Evolutionary conservation across 495 filamentous ascomycete genomes (phyloP), one percentile per base, ranked within the genome.

Genomic region (Penicillium subrubescens): DNA sequence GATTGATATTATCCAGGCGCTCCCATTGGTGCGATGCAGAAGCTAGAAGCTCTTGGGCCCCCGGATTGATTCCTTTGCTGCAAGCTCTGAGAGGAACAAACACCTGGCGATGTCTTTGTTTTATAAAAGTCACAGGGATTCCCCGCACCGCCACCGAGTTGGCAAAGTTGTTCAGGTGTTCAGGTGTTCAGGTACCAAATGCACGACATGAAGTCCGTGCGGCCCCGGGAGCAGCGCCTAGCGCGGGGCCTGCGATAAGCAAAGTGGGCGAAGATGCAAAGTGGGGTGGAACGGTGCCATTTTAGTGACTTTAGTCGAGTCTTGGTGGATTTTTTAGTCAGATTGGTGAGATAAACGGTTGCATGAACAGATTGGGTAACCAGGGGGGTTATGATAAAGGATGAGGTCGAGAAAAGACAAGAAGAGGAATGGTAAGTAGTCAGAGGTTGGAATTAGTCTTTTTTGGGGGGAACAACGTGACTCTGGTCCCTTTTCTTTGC

Each of bases 291-390:
- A 48, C 8, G 23, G 27, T 29, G 48, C 23, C 14, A 1, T 52
- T 27, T 51, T 1, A 15, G 17, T 15, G 2, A 14, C 14, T 48
- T 37, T 19, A 11, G 52, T 17, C 29, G 48, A 29, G 23, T 29
- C 12, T 27, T 15, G 50, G 25, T 8, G 11, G 25, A 6, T 53
- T 29, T 31, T 35, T 57, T 57, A 43, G 55, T 57, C 33, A 15
- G 23, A 17, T 53, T 17, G 33, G 34, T 41, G 33, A 67, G 52
- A 62, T 59, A 65, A 61, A 64, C 37, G 46, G 59, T 66, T 68
- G 55, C 53, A 56, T 60, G 63, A 68, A 65, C 48, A 56, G 57
- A 71, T 69, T 71, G 52, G 61, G 67, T 67, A 65, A 69, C 29
- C n/a, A n/a, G 5, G 6, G 23, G 15, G 6, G 23, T 1, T 5